These are phyloP conservation scores for Agrostemma githago DNA, from an alignment of 148 eudicot genomes.

Conservation along the genomic window DNA sequence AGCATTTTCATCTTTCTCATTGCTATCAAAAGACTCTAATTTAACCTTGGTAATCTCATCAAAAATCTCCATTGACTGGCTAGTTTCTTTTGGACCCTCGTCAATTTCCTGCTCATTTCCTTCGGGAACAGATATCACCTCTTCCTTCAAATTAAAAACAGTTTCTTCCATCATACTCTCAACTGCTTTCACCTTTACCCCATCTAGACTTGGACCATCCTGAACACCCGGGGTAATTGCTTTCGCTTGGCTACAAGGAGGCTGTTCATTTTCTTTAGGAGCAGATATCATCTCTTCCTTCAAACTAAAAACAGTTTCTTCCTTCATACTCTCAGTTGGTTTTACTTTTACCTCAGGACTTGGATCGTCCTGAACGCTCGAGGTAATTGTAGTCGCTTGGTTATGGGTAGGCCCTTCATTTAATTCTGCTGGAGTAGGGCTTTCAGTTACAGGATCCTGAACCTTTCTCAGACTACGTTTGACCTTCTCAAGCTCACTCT, in stretches of 20 bases:
- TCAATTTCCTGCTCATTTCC: slow-evolving; percentile 25
- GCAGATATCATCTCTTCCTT: slow-evolving; percentile 21
- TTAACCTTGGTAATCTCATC: slow-evolving; percentile 23
- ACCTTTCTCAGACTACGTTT: slow-evolving; percentile 53
- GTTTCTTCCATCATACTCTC: slow-evolving; percentile 35
- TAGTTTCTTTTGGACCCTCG: slow-evolving; percentile 23
- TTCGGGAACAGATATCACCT: slow-evolving; percentile 12
- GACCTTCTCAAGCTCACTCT: slow-evolving; percentile 51
- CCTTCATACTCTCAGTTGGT: slow-evolving; percentile 28
- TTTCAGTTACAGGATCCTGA: slow-evolving; percentile 34
- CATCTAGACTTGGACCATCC: slow-evolving; percentile 21
- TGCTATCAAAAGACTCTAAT: slow-evolving; percentile 24
- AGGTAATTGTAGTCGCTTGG: slow-evolving; percentile 23
- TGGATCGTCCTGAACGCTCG: slow-evolving; percentile 19
- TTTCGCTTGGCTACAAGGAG: slow-evolving; percentile 26
- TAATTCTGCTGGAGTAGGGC: slow-evolving; percentile 20
- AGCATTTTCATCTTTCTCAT: slow-evolving; percentile 29
- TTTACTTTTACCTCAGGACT: slow-evolving; percentile 18
- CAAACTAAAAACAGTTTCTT: slow-evolving; percentile 20
- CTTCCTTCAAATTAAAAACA: slow-evolving; percentile 22
- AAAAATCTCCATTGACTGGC: slow-evolving; percentile 25
- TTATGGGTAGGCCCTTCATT: not conserved
- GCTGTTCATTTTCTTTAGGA: slow-evolving; percentile 24
- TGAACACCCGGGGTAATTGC: slow-evolving; percentile 18
- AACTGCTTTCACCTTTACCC: slow-evolving; percentile 6